Evolutionary conservation across 768 basidiomycete genomes (phyloP).

Genomic region (Hypsizygus marmoreus): DNA sequence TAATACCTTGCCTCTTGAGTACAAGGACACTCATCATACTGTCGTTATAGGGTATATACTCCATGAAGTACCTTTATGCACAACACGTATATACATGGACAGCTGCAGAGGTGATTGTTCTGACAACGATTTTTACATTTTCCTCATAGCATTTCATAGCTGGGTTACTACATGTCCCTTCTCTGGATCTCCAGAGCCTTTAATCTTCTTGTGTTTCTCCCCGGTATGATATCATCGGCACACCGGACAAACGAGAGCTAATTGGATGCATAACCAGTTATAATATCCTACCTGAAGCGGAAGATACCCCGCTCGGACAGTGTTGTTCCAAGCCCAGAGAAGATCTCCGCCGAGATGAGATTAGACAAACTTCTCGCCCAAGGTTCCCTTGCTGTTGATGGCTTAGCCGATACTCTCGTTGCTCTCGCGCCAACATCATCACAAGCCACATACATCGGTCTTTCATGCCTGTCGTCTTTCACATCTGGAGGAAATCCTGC

Average conservation of each 20-base stretch:
- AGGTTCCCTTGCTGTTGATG: constrained; percentile 66
- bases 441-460: constrained; percentile 52
- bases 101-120: constrained; percentile 47
- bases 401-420: constrained; percentile 64
- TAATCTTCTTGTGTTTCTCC: constrained; percentile 67
- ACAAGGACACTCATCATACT: constrained; percentile 6
- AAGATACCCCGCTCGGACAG: constrained; percentile 33
- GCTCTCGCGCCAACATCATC: constrained; percentile 53
- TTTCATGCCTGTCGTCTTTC: constrained; percentile 64
- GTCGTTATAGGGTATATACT: constrained; percentile 58
- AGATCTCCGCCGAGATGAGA: constrained; percentile 59
- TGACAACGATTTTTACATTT: not conserved
- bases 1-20: not conserved
- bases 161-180: constrained; percentile 77
- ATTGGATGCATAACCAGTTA: constrained; percentile 37
- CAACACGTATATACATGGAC: constrained; percentile 73
- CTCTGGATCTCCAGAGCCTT: constrained; percentile 66
- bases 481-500: constrained; percentile 72
- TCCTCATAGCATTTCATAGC: constrained; percentile 30
- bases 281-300: constrained; percentile 64
- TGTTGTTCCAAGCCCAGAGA: constrained; percentile 33
- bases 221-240: constrained; percentile 46
- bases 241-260: not conserved
- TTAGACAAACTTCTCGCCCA: constrained; percentile 73
- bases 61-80: constrained; percentile 78